phyloP scores from a whole-genome alignment of 139 green algal genomes.

The Coelastrella sp. region DNA sequence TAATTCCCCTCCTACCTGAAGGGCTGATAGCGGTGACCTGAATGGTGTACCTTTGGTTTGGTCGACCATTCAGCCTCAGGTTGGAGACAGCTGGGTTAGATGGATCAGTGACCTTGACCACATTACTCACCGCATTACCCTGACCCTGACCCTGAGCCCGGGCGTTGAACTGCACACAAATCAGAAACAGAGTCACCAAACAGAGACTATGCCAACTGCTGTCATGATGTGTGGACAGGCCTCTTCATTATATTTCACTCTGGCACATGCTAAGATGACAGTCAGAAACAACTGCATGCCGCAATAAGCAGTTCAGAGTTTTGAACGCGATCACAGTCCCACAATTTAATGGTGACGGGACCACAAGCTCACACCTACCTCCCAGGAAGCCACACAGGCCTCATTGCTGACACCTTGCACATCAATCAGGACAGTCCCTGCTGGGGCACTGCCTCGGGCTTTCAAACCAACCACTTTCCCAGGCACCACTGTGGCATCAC shows the following conservation, averaged over 20 bases:
- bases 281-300: too few relatives aligned
- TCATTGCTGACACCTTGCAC: not conserved
- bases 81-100: not conserved
- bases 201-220: too few relatives aligned
- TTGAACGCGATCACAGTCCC: too few relatives aligned
- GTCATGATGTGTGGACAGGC: too few relatives aligned
- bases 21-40: not conserved
- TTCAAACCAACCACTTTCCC: not conserved
- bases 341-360: too few relatives aligned
- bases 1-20: not conserved
- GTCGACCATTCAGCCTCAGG: not conserved
- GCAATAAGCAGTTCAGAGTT: too few relatives aligned
- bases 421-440: not conserved
- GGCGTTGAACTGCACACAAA: not conserved
- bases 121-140: not conserved
- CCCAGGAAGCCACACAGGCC: slow-evolving; percentile 4
- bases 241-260: too few relatives aligned
- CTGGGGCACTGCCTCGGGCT: not conserved
- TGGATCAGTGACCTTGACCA: not conserved
- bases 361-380: not conserved
- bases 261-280: too few relatives aligned
- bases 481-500: not conserved
- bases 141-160: not conserved
- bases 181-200: too few relatives aligned
- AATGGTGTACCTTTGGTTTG: slow-evolving; percentile 7